These are phyloP conservation scores for Botrytis sinoallii DNA, from an alignment of 2,329 filamentous ascomycete genomes.

Conservation along the genomic window DNA sequence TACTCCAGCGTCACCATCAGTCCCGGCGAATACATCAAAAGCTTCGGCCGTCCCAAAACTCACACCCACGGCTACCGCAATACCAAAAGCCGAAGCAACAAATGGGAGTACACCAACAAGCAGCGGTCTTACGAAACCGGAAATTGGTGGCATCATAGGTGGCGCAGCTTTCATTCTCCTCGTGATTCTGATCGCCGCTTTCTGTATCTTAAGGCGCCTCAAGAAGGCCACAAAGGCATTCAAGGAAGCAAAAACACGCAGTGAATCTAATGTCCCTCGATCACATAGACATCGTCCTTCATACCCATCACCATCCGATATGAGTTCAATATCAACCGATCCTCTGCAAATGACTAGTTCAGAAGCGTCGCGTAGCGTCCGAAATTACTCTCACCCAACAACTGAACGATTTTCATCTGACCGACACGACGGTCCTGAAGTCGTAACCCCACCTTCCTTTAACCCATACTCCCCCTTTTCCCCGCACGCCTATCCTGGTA, in stretches of 20 bases:
- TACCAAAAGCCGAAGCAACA: constrained; percentile 33
- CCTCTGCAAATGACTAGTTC: constrained; percentile 34
- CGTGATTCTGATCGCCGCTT: constrained; percentile 46
- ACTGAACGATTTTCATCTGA: constrained; percentile 22
- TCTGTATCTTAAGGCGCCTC: constrained; percentile 50
- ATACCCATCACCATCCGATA: constrained; percentile 19
- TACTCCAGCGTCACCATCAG: constrained; percentile 39
- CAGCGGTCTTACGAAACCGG: constrained; percentile 32
- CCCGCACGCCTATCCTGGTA: not conserved
- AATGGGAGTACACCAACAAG: constrained; percentile 38
- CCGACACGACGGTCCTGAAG: constrained; percentile 24
- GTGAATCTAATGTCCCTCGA: constrained; percentile 23
- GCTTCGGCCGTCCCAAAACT: constrained; percentile 27
- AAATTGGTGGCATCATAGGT: constrained; percentile 53
- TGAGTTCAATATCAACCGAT: constrained; percentile 34
- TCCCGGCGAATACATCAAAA: constrained; percentile 14
- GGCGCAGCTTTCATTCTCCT: constrained; percentile 49
- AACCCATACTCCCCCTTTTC: constrained; percentile 15
- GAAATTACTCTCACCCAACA: constrained; percentile 24
- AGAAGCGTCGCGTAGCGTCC: constrained; percentile 17
- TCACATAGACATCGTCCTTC: constrained; percentile 19
- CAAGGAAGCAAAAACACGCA: constrained; percentile 32
- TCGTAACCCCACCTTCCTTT: constrained; percentile 26
- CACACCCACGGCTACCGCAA: constrained; percentile 23
- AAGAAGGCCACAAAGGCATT: constrained; percentile 39